Conservation (phyloP, 2,329 filamentous ascomycete genomes). For the Metarhizium sp. region DNA sequence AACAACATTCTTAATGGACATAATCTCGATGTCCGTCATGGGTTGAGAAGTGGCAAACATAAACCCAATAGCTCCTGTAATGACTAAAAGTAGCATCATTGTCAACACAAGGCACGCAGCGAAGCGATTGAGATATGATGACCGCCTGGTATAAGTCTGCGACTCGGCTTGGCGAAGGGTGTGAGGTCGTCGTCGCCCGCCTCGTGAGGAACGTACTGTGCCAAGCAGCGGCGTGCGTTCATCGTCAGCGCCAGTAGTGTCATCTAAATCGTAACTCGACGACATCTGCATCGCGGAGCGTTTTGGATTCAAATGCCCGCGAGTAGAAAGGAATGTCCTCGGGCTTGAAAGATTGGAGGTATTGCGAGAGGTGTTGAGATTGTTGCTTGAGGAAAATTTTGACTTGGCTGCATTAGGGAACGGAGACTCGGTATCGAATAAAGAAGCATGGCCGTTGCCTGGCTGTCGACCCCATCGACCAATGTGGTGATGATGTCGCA, state of each 20-base stretch:
- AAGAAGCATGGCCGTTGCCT: conserved; percentile 57
- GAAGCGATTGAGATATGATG: conserved; percentile 60
- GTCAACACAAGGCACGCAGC: conserved; percentile 83
- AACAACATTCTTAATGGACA: conserved; percentile 79
- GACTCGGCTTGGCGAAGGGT: conserved; percentile 65
- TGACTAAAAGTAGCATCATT: conserved; percentile 69
- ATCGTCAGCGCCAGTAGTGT: conserved; percentile 68
- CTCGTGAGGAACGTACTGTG: conserved; percentile 46
- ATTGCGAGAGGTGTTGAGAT: conserved; percentile 43
- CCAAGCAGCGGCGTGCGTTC: conserved; percentile 75
- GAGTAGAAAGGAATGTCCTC: conserved; percentile 36
- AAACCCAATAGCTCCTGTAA: conserved; percentile 80
- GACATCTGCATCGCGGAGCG: conserved; percentile 50
- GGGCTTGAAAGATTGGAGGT: conserved; percentile 64
- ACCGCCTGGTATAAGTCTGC: conserved; percentile 54
- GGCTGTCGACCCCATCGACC: conserved; percentile 66
- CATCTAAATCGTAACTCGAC: conserved; percentile 69
- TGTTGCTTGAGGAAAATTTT: conserved; percentile 42
- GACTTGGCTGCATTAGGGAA: conserved; percentile 58
- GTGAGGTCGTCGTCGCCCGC: conserved; percentile 45
- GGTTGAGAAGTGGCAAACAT: conserved; percentile 88
- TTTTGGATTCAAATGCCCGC: conserved; percentile 29
- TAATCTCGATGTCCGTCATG: conserved; percentile 66
- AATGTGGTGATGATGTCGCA: conserved; percentile 65
- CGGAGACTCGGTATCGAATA: conserved; percentile 70